Base-by-base conservation (phyloP, 148 eudicot species). In the Fagopyrum homotropicum region DNA sequence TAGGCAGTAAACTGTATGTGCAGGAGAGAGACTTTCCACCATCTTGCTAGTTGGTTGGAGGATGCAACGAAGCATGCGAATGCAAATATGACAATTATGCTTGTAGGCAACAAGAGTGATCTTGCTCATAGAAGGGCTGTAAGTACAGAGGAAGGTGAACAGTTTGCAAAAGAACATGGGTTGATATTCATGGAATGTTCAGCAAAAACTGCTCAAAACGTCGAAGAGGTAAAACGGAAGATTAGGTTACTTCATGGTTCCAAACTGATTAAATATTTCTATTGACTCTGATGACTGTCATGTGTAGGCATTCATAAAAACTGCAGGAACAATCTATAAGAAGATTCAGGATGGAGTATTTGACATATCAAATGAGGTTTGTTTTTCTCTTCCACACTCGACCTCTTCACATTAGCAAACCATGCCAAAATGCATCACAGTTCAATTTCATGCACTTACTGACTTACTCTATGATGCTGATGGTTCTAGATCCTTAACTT, bases 11-110 rank as follows among this genome's bases (percentile, higher is more conserved):
- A 44, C 73, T 59, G 45, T 19, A 4, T 47, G 9, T 76, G 69
- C 75, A 86, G 89, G 87, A 86, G 89, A 80, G 89, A 86, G 76
- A 86, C 89, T 56, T 86, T 86, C 45, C 84, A 86, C 75, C 87
- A 86, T 78, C 89, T 86, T 76, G 85, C 82, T 5, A 86, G 87
- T 71, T 86, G 89, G 89, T 82, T 86, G 81, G 87, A 86, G 82
- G 89, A 86, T 82, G 89, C 89, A 40, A 82, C 87, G 80, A 83
- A 84, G 79, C 87, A 86, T 54, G 85, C 89, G 9, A 82, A 84
- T 81, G 81, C 87, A 29, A 86, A 86, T 82, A 86, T 84, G 89
- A 86, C 83, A 6, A 84, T 86, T 56, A 86, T 86, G 89, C 81
- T 86, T 51, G 80, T 86, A 35, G 89, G 89, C 51, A 86, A 86